Percentiles rank a stretch among this genome's conserved stretches.
Evolutionary conservation across 257 asterid species (phyloP).

Genomic region (Salvia miltiorrhiza): DNA sequence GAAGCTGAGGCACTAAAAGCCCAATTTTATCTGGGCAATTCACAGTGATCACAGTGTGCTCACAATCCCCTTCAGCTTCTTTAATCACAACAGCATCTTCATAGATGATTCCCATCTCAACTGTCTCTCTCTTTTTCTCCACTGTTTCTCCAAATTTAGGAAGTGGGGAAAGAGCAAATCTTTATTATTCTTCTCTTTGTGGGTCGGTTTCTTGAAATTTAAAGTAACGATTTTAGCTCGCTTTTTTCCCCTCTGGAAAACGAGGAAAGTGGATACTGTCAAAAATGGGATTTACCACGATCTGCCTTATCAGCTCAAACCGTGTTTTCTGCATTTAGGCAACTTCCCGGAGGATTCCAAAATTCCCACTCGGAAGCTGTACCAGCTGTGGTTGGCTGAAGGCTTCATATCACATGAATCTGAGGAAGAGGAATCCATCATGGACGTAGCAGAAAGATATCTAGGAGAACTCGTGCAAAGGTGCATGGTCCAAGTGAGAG

Average conservation of each 20-base stretch:
- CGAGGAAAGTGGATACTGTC: constrained; percentile 20
- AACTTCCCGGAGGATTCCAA: constrained; percentile 47
- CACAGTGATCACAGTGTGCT: constrained; percentile 56
- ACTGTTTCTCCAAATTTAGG: constrained; percentile 1
- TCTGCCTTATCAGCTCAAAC: constrained; percentile 55
- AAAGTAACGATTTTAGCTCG: constrained; percentile 14
- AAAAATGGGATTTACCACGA: too few species aligned
- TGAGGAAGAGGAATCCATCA: constrained; percentile 34
- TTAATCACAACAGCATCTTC: constrained; percentile 72
- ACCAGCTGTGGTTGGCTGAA: constrained; percentile 63
- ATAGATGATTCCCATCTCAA: constrained; percentile 52
- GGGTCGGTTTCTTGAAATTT: constrained; percentile 9
- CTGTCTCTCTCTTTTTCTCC: too few species aligned
- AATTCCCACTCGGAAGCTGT: constrained; percentile 46
- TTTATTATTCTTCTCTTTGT: too few species aligned
- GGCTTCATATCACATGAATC: constrained; percentile 38
- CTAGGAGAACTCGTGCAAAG: constrained; percentile 48
- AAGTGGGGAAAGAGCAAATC: constrained; percentile 7
- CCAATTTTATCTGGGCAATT: constrained; percentile 86
- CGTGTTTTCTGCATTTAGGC: constrained; percentile 51
- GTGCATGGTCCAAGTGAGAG: constrained; percentile 51
- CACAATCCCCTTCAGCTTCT: constrained; percentile 44
- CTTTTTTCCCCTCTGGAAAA: background rate
- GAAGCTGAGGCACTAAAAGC: too few species aligned
- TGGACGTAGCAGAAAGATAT: constrained; percentile 42